Base-by-base conservation (phyloP, 306 rosid genomes). In the Rosa multiflora region DNA sequence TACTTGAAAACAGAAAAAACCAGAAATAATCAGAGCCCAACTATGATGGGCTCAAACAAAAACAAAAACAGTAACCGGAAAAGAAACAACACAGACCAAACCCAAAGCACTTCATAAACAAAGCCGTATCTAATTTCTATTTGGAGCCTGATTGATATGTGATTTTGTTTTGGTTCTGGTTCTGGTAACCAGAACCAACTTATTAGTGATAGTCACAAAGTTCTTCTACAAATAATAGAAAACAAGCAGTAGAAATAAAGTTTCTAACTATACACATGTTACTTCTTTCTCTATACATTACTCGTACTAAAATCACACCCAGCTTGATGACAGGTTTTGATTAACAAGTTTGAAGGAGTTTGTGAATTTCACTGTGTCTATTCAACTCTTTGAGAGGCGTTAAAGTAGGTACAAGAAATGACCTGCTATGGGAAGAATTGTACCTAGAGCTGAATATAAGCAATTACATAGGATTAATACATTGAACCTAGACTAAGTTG, bases 81-180 rank as follows among this genome's bases (percentile, higher is more conserved):
- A 37, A 42, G 14, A 70, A 42, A n/a, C 4, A 81, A 46, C 64
- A 73, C 26, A 43, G 52, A 43, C 46, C 52, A 67, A 66, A 67
- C 46, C 40, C 21, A 12, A 26, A 18, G 20, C 49, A 62, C 51
- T 29, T 20, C 55, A 75, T 23, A 20, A 56, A 56, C 63, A 58
- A 58, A 21, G 6, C 35, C 35, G 3, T 58, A 8, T n/a, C 12
- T n/a, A 56, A n/a, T 21, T 58, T 21, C 64, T 56, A n/a, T 0
- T 21, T 56, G 5, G 29, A 56, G 9, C 63, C 29, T n/a, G 63
- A 56, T n/a, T 2, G 5, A 56, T 56, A n/a, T n/a, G 23, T n/a
- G n/a, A 56, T 8, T 56, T 56, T n/a, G 58, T 56, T 21, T 20
- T 56, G 29, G 29, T n/a, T 53, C 23, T 53, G 61, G 21, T n/a